phyloP scores from a whole-genome alignment of 2,329 filamentous ascomycete species.

The Monilinia vaccinii-corymbosi region DNA sequence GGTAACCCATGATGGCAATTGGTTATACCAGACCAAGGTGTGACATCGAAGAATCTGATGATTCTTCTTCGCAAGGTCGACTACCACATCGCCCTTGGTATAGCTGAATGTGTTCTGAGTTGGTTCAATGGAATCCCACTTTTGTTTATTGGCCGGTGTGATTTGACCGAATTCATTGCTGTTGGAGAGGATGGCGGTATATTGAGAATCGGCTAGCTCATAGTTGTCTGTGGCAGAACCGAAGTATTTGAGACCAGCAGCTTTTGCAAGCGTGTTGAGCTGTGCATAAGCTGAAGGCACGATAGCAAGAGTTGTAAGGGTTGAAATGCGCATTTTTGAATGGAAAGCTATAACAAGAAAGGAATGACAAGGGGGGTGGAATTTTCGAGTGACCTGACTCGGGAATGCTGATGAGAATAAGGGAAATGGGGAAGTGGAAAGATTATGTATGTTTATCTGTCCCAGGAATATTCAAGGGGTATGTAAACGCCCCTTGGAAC shows the following conservation, averaged over 20 bases:
- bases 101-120: conserved; percentile 47
- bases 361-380: background rate
- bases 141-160: conserved; percentile 54
- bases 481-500: background rate
- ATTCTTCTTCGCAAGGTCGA: conserved; percentile 39
- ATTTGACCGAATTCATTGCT: conserved; percentile 53
- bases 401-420: background rate
- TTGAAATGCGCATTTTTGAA: conserved; percentile 12
- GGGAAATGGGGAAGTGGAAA: background rate
- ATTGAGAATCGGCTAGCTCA: conserved; percentile 39
- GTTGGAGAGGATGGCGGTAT: conserved; percentile 46
- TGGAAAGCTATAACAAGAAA: background rate
- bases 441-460: background rate
- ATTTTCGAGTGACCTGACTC: conserved; percentile 3
- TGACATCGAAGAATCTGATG: conserved; percentile 53
- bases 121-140: conserved; percentile 56
- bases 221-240: conserved; percentile 50
- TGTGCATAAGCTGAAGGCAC: conserved; percentile 13
- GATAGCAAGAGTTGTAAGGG: conserved; percentile 6
- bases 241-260: conserved; percentile 44
- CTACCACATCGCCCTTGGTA: conserved; percentile 45
- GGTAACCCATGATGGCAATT: conserved; percentile 46
- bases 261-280: conserved; percentile 37
- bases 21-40: conserved; percentile 42
- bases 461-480: background rate